These are phyloP conservation scores for Babesia divergens DNA, from an alignment of 169 alveolate genomes.

Conservation along the genomic window DNA sequence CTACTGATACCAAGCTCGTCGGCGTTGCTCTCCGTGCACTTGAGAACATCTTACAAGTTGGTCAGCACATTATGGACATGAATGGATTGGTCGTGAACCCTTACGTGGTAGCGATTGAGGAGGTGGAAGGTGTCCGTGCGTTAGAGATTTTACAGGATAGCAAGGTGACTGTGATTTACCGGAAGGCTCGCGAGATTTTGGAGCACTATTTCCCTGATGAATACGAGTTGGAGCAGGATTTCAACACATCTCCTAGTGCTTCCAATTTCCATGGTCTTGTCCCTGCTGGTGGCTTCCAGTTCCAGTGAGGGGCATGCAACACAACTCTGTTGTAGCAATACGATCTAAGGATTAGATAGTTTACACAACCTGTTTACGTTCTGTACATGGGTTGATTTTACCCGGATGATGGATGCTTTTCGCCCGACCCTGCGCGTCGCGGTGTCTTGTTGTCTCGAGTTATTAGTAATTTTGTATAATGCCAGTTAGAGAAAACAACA, in stretches of 20 bases:
- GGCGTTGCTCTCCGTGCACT: constrained; percentile 90
- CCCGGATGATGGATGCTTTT: too few relatives aligned
- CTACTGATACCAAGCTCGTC: constrained; percentile 88
- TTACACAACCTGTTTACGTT: too few relatives aligned
- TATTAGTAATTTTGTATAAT: background rate
- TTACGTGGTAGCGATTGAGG: constrained; percentile 81
- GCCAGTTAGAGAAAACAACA: background rate
- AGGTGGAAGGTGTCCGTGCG: constrained; percentile 69
- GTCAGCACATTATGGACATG: constrained; percentile 77
- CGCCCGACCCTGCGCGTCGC: background rate
- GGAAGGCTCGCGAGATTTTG: constrained; percentile 71
- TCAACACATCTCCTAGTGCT: background rate
- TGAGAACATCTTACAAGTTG: constrained; percentile 88
- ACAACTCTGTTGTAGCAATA: too few relatives aligned
- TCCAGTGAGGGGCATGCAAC: constrained; percentile 1
- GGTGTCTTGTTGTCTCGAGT: background rate
- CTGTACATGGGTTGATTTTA: too few relatives aligned
- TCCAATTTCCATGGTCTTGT: constrained; percentile 1
- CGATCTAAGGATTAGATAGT: too few relatives aligned
- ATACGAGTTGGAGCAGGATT: constrained; percentile 61
- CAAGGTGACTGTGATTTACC: constrained; percentile 69
- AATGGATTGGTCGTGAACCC: constrained; percentile 80
- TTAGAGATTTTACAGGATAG: constrained; percentile 74
- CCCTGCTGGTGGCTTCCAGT: constrained; percentile 65
- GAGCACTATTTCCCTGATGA: constrained; percentile 72